Percentiles rank a stretch among this genome's conserved stretches.
These are phyloP conservation scores for Hypoxylon crocopeplum DNA, from an alignment of 495 filamentous ascomycete genomes.

Conservation along the genomic window DNA sequence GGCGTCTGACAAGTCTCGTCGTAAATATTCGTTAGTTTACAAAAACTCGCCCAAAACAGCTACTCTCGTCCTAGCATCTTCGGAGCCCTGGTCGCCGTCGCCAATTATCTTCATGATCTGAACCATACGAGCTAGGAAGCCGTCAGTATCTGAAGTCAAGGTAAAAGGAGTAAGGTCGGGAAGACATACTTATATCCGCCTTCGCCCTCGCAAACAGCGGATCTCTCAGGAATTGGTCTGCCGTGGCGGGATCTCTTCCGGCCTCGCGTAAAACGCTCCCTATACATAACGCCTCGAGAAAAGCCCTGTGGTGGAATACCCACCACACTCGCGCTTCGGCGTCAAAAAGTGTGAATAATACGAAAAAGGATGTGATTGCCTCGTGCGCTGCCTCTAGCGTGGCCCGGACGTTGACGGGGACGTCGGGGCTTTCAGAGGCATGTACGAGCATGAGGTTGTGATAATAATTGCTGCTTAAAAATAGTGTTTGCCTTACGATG, in stretches of 20 bases:
- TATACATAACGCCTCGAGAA: constrained; percentile 68
- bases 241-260: constrained; percentile 41
- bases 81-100: constrained; percentile 56
- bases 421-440: constrained; percentile 63
- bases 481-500: constrained; percentile 69
- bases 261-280: constrained; percentile 54
- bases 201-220: constrained; percentile 61
- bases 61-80: constrained; percentile 63
- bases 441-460: constrained; percentile 77
- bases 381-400: constrained; percentile 74
- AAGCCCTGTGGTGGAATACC: constrained; percentile 77
- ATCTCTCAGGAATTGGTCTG: constrained; percentile 51
- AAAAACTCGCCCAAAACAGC: constrained; percentile 63
- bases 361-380: constrained; percentile 68
- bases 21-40: constrained; percentile 19
- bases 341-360: constrained; percentile 67
- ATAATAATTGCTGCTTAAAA: constrained; percentile 73
- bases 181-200: constrained; percentile 60
- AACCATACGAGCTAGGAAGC: constrained; percentile 58
- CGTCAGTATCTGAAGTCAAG: constrained; percentile 12
- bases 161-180: not conserved
- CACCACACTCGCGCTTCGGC: constrained; percentile 75
- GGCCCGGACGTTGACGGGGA: constrained; percentile 66
- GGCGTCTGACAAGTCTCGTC: not conserved
- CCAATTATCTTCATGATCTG: constrained; percentile 62